Evolutionary conservation across 129 eudicot species (phyloP).

Genomic region (Mikania micrantha): DNA sequence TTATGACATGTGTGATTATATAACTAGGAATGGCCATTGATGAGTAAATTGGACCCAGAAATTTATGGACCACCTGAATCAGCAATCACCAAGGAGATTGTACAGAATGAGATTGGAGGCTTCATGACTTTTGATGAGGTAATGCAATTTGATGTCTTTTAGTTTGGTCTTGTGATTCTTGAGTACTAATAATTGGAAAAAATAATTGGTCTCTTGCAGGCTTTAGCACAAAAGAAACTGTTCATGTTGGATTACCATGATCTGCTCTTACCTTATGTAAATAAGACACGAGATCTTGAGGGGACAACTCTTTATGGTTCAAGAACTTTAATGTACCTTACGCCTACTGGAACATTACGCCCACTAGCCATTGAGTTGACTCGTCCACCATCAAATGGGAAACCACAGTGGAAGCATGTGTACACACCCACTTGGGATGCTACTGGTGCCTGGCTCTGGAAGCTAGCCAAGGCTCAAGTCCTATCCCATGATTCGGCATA

Average conservation of each 20-base stretch:
- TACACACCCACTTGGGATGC: constrained; percentile 46
- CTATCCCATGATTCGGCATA: constrained; percentile 70
- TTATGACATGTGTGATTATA: not conserved
- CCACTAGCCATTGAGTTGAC: constrained; percentile 84
- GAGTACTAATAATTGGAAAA: not conserved
- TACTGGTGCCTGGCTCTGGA: constrained; percentile 73
- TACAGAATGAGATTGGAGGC: constrained; percentile 54
- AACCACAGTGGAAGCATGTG: constrained; percentile 66
- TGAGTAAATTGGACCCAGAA: constrained; percentile 57
- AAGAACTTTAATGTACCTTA: constrained; percentile 68
- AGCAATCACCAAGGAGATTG: constrained; percentile 56
- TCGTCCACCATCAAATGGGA: constrained; percentile 51
- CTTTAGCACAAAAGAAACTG: constrained; percentile 54
- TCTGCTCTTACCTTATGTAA: constrained; percentile 52
- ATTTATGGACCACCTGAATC: constrained; percentile 73
- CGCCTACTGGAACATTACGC: constrained; percentile 36
- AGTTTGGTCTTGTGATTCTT: not conserved
- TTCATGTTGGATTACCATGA: constrained; percentile 77
- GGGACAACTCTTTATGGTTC: constrained; percentile 65
- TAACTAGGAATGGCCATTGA: constrained; percentile 73
- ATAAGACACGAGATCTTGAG: constrained; percentile 43
- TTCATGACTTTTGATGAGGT: constrained; percentile 55
- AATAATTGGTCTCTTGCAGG: constrained; percentile 31
- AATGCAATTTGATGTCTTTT: not conserved
- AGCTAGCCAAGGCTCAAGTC: constrained; percentile 74